phyloP scores from a whole-genome alignment of 2,329 filamentous ascomycete genomes.

The Gaeumannomyces sp. region DNA sequence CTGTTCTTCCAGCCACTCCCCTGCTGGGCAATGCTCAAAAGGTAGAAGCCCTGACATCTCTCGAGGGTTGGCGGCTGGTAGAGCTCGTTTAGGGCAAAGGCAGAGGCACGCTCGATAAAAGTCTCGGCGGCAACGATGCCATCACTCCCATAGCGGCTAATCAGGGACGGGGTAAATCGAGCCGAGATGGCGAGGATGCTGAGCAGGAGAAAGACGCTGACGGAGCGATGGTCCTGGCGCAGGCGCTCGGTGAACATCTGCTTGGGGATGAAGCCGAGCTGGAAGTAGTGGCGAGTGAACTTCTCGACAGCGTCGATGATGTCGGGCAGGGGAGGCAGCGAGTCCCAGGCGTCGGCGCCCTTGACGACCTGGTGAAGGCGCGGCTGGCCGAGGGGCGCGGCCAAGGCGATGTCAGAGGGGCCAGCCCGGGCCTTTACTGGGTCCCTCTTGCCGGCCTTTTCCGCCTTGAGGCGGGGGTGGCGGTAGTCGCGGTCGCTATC shows the following conservation, averaged over 20 bases:
- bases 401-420: constrained; percentile 16
- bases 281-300: constrained; percentile 51
- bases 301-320: constrained; percentile 46
- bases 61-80: constrained; percentile 48
- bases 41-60: constrained; percentile 51
- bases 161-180: constrained; percentile 43
- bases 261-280: constrained; percentile 54
- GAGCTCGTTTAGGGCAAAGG: constrained; percentile 41
- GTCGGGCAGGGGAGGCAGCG: constrained; percentile 41
- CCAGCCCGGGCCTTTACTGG: constrained; percentile 16
- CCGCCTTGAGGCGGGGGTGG: constrained; percentile 45
- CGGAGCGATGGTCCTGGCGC: constrained; percentile 38
- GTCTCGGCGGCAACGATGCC: constrained; percentile 45
- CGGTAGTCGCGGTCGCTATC: constrained; percentile 51
- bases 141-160: constrained; percentile 39
- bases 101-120: constrained; percentile 45
- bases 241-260: constrained; percentile 41
- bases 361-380: constrained; percentile 25
- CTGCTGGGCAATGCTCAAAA: constrained; percentile 53
- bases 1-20: constrained; percentile 46
- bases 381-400: constrained; percentile 28
- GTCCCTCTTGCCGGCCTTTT: constrained; percentile 46
- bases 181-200: constrained; percentile 52
- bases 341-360: constrained; percentile 39
- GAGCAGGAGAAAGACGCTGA: constrained; percentile 49